phyloP scores from a whole-genome alignment of 768 basidiomycete species.

The Hemileccinum impolitum region DNA sequence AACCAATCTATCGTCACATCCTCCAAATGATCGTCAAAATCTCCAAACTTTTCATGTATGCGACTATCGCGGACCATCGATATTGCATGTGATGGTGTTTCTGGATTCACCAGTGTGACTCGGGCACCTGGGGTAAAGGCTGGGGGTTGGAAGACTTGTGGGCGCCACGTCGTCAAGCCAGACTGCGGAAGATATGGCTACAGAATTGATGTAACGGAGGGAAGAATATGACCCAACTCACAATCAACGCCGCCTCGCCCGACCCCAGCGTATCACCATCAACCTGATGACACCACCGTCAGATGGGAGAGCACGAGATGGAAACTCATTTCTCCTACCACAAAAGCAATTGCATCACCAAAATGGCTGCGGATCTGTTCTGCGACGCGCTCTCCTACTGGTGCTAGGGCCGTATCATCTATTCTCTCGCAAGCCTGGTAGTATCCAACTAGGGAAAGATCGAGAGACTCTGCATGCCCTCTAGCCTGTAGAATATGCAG shows the following conservation, averaged over 20 bases:
- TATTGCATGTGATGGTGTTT: constrained; percentile 46
- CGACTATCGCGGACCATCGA: constrained; percentile 46
- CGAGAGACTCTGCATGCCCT: constrained; percentile 53
- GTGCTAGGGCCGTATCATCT: constrained; percentile 57
- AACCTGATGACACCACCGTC: constrained; percentile 38
- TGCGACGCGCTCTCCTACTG: constrained; percentile 63
- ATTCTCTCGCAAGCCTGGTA: constrained; percentile 71
- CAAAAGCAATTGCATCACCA: constrained; percentile 60
- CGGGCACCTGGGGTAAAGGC: constrained; percentile 46
- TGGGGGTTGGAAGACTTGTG: constrained; percentile 33
- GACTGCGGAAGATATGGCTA: constrained; percentile 52
- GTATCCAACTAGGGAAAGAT: constrained; percentile 61
- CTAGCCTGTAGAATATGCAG: constrained; percentile 42
- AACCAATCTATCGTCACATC: constrained; percentile 58
- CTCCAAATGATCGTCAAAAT: constrained; percentile 83
- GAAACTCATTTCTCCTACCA: constrained; percentile 46
- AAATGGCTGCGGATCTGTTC: constrained; percentile 53
- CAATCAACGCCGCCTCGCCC: constrained; percentile 52
- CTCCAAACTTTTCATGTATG: constrained; percentile 61
- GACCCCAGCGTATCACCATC: constrained; percentile 58
- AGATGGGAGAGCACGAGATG: constrained; percentile 4
- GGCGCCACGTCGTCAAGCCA: constrained; percentile 46
- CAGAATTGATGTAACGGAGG: constrained; percentile 5
- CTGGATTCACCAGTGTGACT: constrained; percentile 45
- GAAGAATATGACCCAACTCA: constrained; percentile 32